A percentile compares a stretch with the other conserved stretches of the same genome.
phyloP scores from a whole-genome alignment of 2,329 filamentous ascomycete species.

The Aplosporella prunicola region DNA sequence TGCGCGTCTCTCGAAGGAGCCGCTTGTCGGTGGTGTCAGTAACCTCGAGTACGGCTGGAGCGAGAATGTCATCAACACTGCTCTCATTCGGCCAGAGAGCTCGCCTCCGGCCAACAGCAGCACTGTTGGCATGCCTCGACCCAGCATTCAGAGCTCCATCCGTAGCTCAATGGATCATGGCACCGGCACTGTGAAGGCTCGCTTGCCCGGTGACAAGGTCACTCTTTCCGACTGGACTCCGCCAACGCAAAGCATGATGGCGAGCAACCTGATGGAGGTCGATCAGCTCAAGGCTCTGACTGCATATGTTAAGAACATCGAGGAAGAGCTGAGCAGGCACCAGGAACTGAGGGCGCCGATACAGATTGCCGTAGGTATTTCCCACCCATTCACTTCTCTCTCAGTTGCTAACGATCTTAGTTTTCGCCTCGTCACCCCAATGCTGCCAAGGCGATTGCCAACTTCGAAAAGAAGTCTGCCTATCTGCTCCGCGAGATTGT shows the following conservation, averaged over 20 bases:
- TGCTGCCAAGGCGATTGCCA: slow-evolving; percentile 73
- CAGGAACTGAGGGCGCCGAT: slow-evolving; percentile 82
- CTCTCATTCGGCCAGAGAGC: slow-evolving; percentile 29
- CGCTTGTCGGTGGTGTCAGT: slow-evolving; percentile 82
- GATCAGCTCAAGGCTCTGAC: slow-evolving; percentile 71
- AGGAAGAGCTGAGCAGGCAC: slow-evolving; percentile 75
- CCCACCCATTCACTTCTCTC: background rate
- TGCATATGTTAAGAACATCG: slow-evolving; percentile 74
- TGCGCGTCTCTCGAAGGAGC: slow-evolving; percentile 85
- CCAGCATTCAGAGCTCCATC: slow-evolving; percentile 52
- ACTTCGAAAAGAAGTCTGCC: slow-evolving; percentile 94
- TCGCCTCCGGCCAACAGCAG: slow-evolving; percentile 18
- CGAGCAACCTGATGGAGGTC: slow-evolving; percentile 65
- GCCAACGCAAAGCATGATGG: slow-evolving; percentile 81
- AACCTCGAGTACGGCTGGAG: slow-evolving; percentile 98
- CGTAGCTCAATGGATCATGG: slow-evolving; percentile 50
- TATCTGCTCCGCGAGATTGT: slow-evolving; percentile 90
- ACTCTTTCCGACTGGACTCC: slow-evolving; percentile 82
- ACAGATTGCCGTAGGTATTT: slow-evolving; percentile 57
- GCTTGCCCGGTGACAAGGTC: slow-evolving; percentile 75
- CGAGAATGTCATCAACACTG: slow-evolving; percentile 61
- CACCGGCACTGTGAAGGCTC: slow-evolving; percentile 47
- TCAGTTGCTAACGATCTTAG: slow-evolving; percentile 25
- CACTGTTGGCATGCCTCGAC: slow-evolving; percentile 38
- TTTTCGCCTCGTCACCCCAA: slow-evolving; percentile 81